Conservation (phyloP, 208 protist species). For the Leishmania amazonensis region DNA sequence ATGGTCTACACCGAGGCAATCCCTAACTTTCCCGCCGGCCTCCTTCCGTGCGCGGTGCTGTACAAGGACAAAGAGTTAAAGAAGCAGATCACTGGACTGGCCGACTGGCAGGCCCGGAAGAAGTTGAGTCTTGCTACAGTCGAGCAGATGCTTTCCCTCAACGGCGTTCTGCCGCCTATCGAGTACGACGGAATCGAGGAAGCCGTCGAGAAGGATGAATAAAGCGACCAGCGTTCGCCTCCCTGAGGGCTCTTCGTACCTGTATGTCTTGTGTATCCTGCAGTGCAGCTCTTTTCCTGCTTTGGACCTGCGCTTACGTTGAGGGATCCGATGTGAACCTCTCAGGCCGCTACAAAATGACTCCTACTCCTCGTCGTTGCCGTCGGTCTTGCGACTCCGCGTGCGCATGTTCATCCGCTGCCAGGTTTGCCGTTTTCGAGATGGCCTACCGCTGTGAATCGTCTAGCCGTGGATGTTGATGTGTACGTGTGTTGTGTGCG, state of each 20-base stretch:
- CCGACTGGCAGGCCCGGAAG: constrained; percentile 49
- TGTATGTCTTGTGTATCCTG: neutral
- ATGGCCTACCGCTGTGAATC: neutral
- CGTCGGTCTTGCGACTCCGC: neutral
- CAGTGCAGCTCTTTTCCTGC: neutral
- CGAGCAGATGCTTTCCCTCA: constrained; percentile 47
- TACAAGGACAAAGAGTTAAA: constrained; percentile 71
- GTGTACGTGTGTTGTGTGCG: neutral
- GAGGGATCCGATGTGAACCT: neutral
- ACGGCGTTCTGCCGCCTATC: constrained; percentile 49
- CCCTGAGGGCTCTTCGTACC: neutral
- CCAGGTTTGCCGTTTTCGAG: neutral
- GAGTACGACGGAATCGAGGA: constrained; percentile 19
- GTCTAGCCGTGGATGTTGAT: neutral
- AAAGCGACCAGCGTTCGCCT: neutral
- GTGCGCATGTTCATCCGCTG: neutral
- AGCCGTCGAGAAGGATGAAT: neutral
- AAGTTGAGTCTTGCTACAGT: constrained; percentile 51
- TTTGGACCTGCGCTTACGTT: neutral
- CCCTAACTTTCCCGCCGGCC: constrained; percentile 72
- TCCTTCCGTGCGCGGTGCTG: constrained; percentile 84
- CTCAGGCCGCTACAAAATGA: neutral
- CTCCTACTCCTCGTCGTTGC: neutral
- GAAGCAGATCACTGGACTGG: constrained; percentile 72
- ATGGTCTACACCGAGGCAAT: constrained; percentile 84